Base-by-base conservation (phyloP, 1,284 basidiomycete species). In the Wallemia ichthyophaga region DNA sequence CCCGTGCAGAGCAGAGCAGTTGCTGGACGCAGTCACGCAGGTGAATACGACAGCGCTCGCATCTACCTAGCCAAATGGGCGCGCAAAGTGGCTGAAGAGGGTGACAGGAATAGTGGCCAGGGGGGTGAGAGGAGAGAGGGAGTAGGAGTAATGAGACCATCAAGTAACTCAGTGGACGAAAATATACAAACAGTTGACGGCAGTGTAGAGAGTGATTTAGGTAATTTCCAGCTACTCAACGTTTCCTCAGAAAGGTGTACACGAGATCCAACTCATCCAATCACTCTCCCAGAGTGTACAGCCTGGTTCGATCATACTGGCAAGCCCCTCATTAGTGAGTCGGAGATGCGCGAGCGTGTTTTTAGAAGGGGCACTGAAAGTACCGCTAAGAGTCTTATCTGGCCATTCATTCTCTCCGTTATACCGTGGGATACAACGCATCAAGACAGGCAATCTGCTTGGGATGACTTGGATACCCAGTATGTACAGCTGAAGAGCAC, bases 51-150 rank as follows among this genome's bases (percentile, higher is more conserved):
- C 69, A 84, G 83, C 60, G 92, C 94, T 0, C 75, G 92, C 1
- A 86, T 98, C 2, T 98, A 96, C 68, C 77, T 99, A 7, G 94
- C 94, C 1, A 78, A 86, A 27, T 99, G 94, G 94, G 92, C 94
- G 0, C 75, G 89, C 25, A 81, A 88, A 56, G 92, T 98, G 0
- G 92, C 69, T 0, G 66, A 66, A 21, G 67, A 68, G 58, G 69
- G 67, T 13, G 68, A 69, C 59, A 58, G 64, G 2, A 66, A 66
- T 53, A 56, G 66, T 19, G 48, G 48, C 13, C 26, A 57, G n/a
- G 59, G 60, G 27, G 53, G 33, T 21, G n/a, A n/a, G n/a, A n/a
- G n/a, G n/a, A n/a, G n/a, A n/a, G n/a, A n/a, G n/a, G n/a, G n/a
- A n/a, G n/a, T n/a, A n/a, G n/a, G n/a, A n/a, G n/a, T n/a, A n/a